Conservation (phyloP, 176 grass and related monocot genomes). For the barley (Hordeum vulgare) region DNA sequence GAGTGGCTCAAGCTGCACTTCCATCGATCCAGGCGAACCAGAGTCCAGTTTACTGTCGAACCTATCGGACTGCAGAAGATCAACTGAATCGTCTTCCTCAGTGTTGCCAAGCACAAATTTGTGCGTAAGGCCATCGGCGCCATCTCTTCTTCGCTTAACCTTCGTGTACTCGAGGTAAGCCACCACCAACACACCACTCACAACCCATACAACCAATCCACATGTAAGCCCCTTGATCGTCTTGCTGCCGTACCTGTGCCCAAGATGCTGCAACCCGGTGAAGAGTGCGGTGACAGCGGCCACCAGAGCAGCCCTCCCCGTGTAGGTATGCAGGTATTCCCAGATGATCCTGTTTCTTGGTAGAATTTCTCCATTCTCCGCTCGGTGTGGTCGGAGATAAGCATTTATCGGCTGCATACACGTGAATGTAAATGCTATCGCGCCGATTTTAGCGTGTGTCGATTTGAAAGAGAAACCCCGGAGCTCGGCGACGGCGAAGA, state of each 20-base stretch:
- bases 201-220: conserved; percentile 64
- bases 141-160: conserved; percentile 45
- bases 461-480: conserved; percentile 58
- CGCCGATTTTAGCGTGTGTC: conserved; percentile 72
- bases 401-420: conserved; percentile 65
- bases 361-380: conserved; percentile 30
- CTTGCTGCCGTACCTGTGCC: conserved; percentile 61
- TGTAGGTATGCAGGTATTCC: conserved; percentile 61
- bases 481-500: conserved; percentile 80
- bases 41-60: conserved; percentile 35
- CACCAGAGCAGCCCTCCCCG: conserved; percentile 46
- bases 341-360: conserved; percentile 48
- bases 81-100: conserved; percentile 69
- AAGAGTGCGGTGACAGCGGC: conserved; percentile 60
- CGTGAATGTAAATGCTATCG: conserved; percentile 33
- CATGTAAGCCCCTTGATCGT: conserved; percentile 74
- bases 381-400: conserved; percentile 46
- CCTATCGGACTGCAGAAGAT: conserved; percentile 47
- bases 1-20: conserved; percentile 75
- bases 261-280: conserved; percentile 76
- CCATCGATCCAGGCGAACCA: conserved; percentile 41
- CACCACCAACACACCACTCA: conserved; percentile 25
- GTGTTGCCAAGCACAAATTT: conserved; percentile 51
- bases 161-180: conserved; percentile 66
- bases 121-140: conserved; percentile 22